Percentiles rank a stretch among this genome's conserved stretches.
Evolutionary conservation across 768 basidiomycete species (phyloP).

Genomic region (Flagelloscypha sp.): DNA sequence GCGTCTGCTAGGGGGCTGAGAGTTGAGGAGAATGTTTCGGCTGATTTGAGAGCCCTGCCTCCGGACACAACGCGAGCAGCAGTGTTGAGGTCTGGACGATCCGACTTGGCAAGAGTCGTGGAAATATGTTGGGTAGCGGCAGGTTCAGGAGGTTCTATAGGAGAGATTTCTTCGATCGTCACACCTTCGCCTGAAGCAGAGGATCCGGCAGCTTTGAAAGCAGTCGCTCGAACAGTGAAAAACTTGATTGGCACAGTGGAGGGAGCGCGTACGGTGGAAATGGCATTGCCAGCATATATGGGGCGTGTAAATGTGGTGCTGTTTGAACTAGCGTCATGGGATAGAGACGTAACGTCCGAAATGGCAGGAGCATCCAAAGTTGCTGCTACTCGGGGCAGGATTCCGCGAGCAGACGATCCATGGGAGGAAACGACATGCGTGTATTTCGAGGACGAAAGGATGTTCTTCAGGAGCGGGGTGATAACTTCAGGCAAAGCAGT

Average conservation of each 20-base stretch:
- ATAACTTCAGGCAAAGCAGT: conserved; percentile 67
- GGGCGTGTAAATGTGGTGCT: conserved; percentile 85
- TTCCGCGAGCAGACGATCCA: conserved; percentile 85
- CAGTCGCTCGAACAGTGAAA: conserved; percentile 90
- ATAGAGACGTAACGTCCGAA: conserved; percentile 81
- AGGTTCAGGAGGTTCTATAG: conserved; percentile 49
- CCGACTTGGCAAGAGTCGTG: conserved; percentile 78
- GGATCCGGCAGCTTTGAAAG: conserved; percentile 61
- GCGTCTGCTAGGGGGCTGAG: conserved; percentile 90
- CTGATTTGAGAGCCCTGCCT: conserved; percentile 89
- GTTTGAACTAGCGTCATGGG: conserved; percentile 61
- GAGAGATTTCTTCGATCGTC: conserved; percentile 52
- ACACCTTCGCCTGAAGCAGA: conserved; percentile 45
- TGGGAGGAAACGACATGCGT: conserved; percentile 92
- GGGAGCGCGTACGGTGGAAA: conserved; percentile 79
- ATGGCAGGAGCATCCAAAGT: conserved; percentile 83
- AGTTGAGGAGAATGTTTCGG: conserved; percentile 81
- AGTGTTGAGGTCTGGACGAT: conserved; percentile 84
- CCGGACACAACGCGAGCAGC: conserved; percentile 90
- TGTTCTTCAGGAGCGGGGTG: conserved; percentile 72
- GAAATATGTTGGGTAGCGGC: conserved; percentile 56
- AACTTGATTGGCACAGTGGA: conserved; percentile 80
- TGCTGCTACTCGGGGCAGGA: conserved; percentile 89
- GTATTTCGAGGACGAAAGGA: conserved; percentile 61
- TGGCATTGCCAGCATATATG: conserved; percentile 97